phyloP scores from a whole-genome alignment of 495 filamentous ascomycete genomes.

The Sporormia fimetaria region DNA sequence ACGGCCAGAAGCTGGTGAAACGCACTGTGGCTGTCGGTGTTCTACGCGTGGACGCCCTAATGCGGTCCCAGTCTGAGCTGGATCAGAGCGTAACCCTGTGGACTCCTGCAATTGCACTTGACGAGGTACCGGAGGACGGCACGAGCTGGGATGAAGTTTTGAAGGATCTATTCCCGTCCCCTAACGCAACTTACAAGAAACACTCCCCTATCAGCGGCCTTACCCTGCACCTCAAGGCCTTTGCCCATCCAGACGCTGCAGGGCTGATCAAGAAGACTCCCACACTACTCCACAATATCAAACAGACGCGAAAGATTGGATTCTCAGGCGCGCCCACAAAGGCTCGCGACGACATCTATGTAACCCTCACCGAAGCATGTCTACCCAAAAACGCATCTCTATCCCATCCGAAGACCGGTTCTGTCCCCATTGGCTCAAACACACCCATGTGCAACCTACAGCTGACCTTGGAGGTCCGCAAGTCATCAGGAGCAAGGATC shows the following conservation, averaged over 20 bases:
- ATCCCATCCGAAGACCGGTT: constrained; percentile 66
- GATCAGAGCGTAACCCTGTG: constrained; percentile 74
- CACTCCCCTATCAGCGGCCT: constrained; percentile 58
- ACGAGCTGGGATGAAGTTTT: constrained; percentile 64
- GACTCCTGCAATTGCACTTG: constrained; percentile 43
- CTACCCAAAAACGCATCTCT: constrained; percentile 68
- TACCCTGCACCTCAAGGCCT: constrained; percentile 64
- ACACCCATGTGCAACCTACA: constrained; percentile 65
- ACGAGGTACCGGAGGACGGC: constrained; percentile 42
- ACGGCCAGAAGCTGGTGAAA: constrained; percentile 36
- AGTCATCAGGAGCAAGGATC: constrained; percentile 62
- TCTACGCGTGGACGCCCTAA: constrained; percentile 63
- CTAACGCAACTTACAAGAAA: constrained; percentile 59
- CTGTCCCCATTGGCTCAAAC: constrained; percentile 51
- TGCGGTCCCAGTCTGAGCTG: constrained; percentile 62
- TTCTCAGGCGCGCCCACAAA: constrained; percentile 87
- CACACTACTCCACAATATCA: constrained; percentile 71
- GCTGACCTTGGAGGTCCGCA: constrained; percentile 78
- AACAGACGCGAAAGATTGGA: constrained; percentile 75
- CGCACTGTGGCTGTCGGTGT: constrained; percentile 72
- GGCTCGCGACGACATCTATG: constrained; percentile 83
- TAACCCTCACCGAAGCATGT: constrained; percentile 66
- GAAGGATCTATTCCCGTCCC: constrained; percentile 59
- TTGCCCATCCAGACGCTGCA: constrained; percentile 63
- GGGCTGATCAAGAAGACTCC: constrained; percentile 73